Conservation (phyloP, 176 grass and related monocot species). For the Triticum turgidum region DNA sequence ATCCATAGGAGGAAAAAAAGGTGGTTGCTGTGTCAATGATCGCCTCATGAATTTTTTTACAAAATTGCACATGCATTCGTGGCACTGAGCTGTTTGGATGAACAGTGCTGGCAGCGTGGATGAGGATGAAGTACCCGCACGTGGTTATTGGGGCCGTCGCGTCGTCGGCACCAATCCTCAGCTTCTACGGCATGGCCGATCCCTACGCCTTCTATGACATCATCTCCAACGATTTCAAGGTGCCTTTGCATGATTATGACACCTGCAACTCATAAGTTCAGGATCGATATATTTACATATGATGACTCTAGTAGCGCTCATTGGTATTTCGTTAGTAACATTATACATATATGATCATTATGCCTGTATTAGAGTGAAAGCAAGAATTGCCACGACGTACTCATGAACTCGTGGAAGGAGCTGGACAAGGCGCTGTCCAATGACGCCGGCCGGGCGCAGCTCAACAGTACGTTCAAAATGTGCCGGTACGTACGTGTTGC, state of each 20-base stretch:
- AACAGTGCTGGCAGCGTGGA: conserved; percentile 62
- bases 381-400: conserved; percentile 44
- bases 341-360: background rate
- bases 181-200: conserved; percentile 32
- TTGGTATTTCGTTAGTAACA: background rate
- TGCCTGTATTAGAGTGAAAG: conserved; percentile 43
- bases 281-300: background rate
- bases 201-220: conserved; percentile 48
- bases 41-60: background rate
- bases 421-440: conserved; percentile 16
- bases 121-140: conserved; percentile 65
- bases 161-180: conserved; percentile 56
- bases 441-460: conserved; percentile 9
- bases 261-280: background rate
- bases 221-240: conserved; percentile 49
- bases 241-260: background rate
- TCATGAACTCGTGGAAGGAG: conserved; percentile 43
- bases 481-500: conserved; percentile 35
- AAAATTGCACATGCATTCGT: background rate
- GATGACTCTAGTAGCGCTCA: background rate
- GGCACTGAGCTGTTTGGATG: background rate
- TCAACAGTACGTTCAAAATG: conserved; percentile 47
- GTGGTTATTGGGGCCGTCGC: conserved; percentile 55
- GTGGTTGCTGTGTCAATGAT: background rate
- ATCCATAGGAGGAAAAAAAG: background rate